Percentiles rank a stretch among this genome's conserved stretches.
These are phyloP conservation scores for Polytrichum formosum DNA, from an alignment of 225 moss, liverwort and hornwort genomes.

Conservation along the genomic window DNA sequence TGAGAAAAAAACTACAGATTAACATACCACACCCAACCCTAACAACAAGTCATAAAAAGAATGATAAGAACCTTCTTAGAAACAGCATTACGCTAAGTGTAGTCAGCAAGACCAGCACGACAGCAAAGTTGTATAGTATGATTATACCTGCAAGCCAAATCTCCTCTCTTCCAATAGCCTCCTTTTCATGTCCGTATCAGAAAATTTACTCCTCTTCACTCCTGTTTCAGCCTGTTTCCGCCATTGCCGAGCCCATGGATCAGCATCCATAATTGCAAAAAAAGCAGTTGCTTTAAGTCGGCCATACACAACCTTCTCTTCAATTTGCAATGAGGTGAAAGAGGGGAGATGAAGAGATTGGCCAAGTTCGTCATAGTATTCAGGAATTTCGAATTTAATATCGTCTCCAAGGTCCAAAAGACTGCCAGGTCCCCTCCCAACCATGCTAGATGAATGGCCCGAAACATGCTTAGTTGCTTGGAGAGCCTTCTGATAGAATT, in stretches of 20 bases:
- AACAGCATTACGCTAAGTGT: too few relatives aligned
- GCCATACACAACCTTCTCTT: slow-evolving; percentile 66
- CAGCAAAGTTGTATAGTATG: neutral
- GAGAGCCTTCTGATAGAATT: slow-evolving; percentile 47
- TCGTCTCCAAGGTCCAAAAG: slow-evolving; percentile 60
- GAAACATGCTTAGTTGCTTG: slow-evolving; percentile 56
- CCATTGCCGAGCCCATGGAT: slow-evolving; percentile 75
- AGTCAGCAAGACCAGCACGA: neutral
- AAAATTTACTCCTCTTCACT: slow-evolving; percentile 32
- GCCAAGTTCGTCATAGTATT: slow-evolving; percentile 61
- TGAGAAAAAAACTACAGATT: too few relatives aligned
- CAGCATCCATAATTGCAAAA: slow-evolving; percentile 74
- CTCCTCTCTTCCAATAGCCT: slow-evolving; percentile 36
- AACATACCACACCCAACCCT: too few relatives aligned
- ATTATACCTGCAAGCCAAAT: slow-evolving; percentile 48
- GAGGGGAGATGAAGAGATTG: slow-evolving; percentile 58
- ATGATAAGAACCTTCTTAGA: too few relatives aligned
- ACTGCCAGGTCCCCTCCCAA: slow-evolving; percentile 38
- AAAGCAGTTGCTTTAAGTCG: slow-evolving; percentile 71
- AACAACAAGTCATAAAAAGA: too few relatives aligned
- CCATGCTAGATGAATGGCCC: slow-evolving; percentile 23
- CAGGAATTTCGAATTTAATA: slow-evolving; percentile 65
- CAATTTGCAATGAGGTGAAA: slow-evolving; percentile 60
- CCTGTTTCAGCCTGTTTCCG: slow-evolving; percentile 56
- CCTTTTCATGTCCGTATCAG: slow-evolving; percentile 27